Percentiles rank a stretch among this genome's conserved stretches.
phyloP scores from a whole-genome alignment of 768 basidiomycete species.

The Suillus brevipes region DNA sequence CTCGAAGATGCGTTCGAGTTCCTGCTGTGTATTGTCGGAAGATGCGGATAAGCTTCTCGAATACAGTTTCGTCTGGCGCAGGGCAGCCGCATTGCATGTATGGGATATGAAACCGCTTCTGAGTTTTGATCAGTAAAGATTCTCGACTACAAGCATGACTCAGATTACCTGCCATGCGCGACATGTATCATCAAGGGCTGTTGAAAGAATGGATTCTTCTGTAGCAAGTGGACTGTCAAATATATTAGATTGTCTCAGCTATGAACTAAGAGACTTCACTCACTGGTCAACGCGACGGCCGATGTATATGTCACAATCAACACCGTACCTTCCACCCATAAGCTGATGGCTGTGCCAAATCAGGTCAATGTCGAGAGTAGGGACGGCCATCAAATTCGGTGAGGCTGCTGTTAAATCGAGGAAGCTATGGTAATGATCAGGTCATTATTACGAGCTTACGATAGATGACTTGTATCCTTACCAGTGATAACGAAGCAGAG shows the following conservation, averaged over 20 bases:
- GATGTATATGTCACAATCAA: slow-evolving; percentile 43
- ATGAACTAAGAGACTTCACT: slow-evolving; percentile 19
- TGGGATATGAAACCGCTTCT: slow-evolving; percentile 46
- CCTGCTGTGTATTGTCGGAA: slow-evolving; percentile 22
- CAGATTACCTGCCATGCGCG: slow-evolving; percentile 48
- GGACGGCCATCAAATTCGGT: slow-evolving; percentile 47
- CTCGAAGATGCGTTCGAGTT: slow-evolving; percentile 31
- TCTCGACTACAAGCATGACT: not conserved
- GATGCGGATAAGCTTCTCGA: slow-evolving; percentile 42
- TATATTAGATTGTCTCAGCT: slow-evolving; percentile 2
- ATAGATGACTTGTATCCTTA: slow-evolving; percentile 23
- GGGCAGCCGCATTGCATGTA: slow-evolving; percentile 67
- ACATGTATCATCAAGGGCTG: slow-evolving; percentile 52
- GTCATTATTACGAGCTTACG: not conserved
- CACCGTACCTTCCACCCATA: slow-evolving; percentile 43
- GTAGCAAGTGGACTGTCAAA: slow-evolving; percentile 48
- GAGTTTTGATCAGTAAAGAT: slow-evolving; percentile 14
- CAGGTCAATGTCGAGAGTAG: slow-evolving; percentile 74
- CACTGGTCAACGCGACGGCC: slow-evolving; percentile 58
- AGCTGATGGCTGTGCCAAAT: slow-evolving; percentile 79
- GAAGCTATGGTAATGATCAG: slow-evolving; percentile 36
- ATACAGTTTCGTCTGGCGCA: slow-evolving; percentile 44
- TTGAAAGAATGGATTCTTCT: slow-evolving; percentile 44
- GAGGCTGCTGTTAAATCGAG: slow-evolving; percentile 53
- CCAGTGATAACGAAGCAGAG: slow-evolving; percentile 60